phyloP scores from a whole-genome alignment of 2,329 filamentous ascomycete species.

The Chaetomium globosum region DNA sequence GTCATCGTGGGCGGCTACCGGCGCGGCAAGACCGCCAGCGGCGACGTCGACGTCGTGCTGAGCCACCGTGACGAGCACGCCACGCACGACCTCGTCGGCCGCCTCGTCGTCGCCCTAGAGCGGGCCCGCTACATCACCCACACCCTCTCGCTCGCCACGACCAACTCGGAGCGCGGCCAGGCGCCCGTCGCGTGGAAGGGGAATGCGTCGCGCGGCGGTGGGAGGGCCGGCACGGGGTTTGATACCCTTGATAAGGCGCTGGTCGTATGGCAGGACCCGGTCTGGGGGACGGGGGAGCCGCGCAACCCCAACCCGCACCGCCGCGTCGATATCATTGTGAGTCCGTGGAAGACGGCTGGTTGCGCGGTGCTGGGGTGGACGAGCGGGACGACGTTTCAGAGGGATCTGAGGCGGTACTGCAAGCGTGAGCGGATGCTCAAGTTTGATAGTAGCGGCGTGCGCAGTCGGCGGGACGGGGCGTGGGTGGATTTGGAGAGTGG shows the following conservation, averaged over 20 bases:
- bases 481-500: constrained; percentile 73
- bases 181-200: constrained; percentile 58
- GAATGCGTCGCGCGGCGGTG: constrained; percentile 31
- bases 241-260: constrained; percentile 90
- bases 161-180: constrained; percentile 74
- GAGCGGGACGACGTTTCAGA: constrained; percentile 84
- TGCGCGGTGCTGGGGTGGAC: constrained; percentile 89
- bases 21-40: constrained; percentile 70
- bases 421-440: constrained; percentile 73
- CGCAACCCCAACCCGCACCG: constrained; percentile 74
- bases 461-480: constrained; percentile 64
- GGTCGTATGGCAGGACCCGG: constrained; percentile 84
- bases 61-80: constrained; percentile 72
- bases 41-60: constrained; percentile 85
- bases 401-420: constrained; percentile 80
- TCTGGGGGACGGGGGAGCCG: constrained; percentile 46
- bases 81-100: constrained; percentile 70
- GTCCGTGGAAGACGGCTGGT: constrained; percentile 84
- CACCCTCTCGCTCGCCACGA: constrained; percentile 70
- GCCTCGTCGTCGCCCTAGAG: constrained; percentile 73
- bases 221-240: constrained; percentile 61
- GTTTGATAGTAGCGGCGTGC: constrained; percentile 88
- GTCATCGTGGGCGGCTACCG: constrained; percentile 78
- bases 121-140: constrained; percentile 74
- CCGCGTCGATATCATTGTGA: constrained; percentile 88